Percentiles rank a stretch among this genome's conserved stretches.
Conservation (phyloP, 106 monocot species). For the Dioscorea dumetorum region DNA sequence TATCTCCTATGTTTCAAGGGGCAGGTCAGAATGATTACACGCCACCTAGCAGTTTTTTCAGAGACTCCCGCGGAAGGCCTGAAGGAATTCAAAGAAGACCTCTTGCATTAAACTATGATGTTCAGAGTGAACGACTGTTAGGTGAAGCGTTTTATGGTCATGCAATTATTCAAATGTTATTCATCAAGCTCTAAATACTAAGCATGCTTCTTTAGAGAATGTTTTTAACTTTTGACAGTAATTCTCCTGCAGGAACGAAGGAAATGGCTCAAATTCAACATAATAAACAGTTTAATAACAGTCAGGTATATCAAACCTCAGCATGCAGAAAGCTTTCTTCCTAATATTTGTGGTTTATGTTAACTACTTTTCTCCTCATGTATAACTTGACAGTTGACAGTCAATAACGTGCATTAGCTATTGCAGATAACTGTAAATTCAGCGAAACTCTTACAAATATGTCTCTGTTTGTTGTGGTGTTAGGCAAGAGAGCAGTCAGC, state of each 20-base stretch:
- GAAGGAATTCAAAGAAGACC: conserved; percentile 31
- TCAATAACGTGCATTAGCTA: too few relatives aligned
- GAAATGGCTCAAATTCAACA: conserved; percentile 59
- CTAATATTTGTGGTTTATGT: too few relatives aligned
- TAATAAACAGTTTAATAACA: conserved; percentile 28
- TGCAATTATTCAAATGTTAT: too few relatives aligned
- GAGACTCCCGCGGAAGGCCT: conserved; percentile 52
- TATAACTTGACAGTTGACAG: too few relatives aligned
- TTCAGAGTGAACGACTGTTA: conserved; percentile 27
- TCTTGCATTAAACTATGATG: conserved; percentile 26
- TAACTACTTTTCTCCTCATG: too few relatives aligned
- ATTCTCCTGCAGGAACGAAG: conserved; percentile 59
- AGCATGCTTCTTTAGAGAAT: conserved; percentile 25
- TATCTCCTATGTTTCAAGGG: conserved; percentile 34
- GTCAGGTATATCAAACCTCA: conserved; percentile 22
- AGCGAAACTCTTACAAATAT: too few relatives aligned
- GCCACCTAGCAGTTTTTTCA: conserved; percentile 53
- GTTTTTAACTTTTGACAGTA: conserved; percentile 33
- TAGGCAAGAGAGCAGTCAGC: conserved; percentile 17
- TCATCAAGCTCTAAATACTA: not conserved
- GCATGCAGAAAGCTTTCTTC: too few relatives aligned
- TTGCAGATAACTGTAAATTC: too few relatives aligned
- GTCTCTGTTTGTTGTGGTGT: not conserved
- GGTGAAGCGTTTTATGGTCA: conserved; percentile 8
- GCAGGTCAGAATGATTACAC: conserved; percentile 37